Base-by-base conservation (phyloP, 805 yeast species). In the Yarrowia alimentaria region DNA sequence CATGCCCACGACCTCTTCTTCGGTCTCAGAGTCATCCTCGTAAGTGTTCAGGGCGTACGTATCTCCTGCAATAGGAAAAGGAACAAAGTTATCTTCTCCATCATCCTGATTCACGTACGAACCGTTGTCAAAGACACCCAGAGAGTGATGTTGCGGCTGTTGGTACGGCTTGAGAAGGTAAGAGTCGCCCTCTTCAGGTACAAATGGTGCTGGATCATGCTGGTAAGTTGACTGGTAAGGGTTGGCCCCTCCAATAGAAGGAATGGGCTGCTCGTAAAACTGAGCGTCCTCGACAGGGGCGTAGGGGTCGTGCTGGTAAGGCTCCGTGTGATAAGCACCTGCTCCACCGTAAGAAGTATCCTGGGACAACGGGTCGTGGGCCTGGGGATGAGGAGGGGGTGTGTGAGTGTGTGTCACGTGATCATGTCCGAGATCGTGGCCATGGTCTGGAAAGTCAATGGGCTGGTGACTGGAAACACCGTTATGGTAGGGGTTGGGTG, bases 41-140 rank as follows among this genome's bases (percentile, higher is more conserved):
- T 53, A 61, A 1, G 70, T 66, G 52, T 68, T 68, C 31, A 68
- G 53, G 3, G 64, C 65, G 53, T 68, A 68, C 37, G 62, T 63
- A 43, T 66, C 72, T 7, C 71, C 71, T 5, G 56, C 51, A 25
- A 68, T 61, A 10, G 71, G 71, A 37, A 68, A 60, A 13, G 67
- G 69, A 40, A 57, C 58, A 53, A 63, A 66, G 21, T 54, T 54
- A 19, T 54, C 61, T 6, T 24, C 26, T n/a, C 30, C 54, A 10
- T 54, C 62, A 28, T 63, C 66, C 24, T 60, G 64, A 19, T 60
- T 58, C 9, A 57, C 61, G 33, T 56, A 62, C 42, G 57, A 62
- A 22, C 52, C 54, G 16, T 33, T 35, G 12, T 25, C 34, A 40
- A 32, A 28, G 1, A 52, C 31, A 5, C 54, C 54, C 11, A 52